These are phyloP conservation scores for Tylopilus sp. DNA, from an alignment of 1,284 basidiomycete species.

Conservation along the genomic window DNA sequence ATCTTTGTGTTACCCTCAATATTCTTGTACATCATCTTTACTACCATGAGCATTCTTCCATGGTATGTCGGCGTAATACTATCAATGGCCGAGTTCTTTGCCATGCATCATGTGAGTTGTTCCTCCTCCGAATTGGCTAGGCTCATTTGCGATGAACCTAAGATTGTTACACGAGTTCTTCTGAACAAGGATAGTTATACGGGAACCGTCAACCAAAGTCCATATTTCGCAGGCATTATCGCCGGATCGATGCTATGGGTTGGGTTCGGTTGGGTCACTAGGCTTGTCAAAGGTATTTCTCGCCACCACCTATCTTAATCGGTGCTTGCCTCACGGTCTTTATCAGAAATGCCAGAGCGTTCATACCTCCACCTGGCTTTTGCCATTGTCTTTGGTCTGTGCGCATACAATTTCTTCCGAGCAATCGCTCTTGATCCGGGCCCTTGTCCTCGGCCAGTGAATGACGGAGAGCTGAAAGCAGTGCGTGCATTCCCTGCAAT, in stretches of 20 bases:
- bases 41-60: slow-evolving; percentile 74
- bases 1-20: slow-evolving; percentile 78
- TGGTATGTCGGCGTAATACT: slow-evolving; percentile 87
- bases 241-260: slow-evolving; percentile 85
- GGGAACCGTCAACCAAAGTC: slow-evolving; percentile 71
- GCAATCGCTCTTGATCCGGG: slow-evolving; percentile 87
- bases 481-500: slow-evolving; percentile 39
- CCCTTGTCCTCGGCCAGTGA: slow-evolving; percentile 74
- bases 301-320: neutral
- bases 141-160: slow-evolving; percentile 2
- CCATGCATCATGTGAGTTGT: slow-evolving; percentile 80
- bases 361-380: slow-evolving; percentile 74
- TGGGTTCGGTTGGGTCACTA: slow-evolving; percentile 73
- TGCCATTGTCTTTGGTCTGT: slow-evolving; percentile 64
- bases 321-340: slow-evolving; percentile 1
- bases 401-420: slow-evolving; percentile 86
- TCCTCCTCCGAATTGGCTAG: neutral
- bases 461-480: slow-evolving; percentile 77
- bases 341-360: slow-evolving; percentile 67
- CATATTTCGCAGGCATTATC: slow-evolving; percentile 92
- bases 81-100: slow-evolving; percentile 80
- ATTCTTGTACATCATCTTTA: slow-evolving; percentile 79
- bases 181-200: slow-evolving; percentile 74
- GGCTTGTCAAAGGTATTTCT: slow-evolving; percentile 59
- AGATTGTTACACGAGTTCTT: slow-evolving; percentile 80